A percentile compares a stretch with the other conserved stretches of the same genome.
Conservation (phyloP, 2,329 filamentous ascomycete genomes). For the Boeremia exigua region DNA sequence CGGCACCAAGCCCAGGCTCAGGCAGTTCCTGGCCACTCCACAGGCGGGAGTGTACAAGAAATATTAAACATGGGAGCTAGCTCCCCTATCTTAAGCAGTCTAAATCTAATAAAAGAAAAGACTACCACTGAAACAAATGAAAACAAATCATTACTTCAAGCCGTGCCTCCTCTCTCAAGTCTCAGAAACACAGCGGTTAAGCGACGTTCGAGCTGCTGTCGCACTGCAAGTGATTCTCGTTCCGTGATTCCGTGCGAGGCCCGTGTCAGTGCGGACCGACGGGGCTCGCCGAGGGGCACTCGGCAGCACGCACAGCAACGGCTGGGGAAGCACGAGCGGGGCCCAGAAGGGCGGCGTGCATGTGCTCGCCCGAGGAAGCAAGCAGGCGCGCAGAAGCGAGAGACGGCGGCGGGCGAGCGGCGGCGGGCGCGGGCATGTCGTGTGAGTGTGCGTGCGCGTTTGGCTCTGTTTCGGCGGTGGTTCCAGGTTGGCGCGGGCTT, state of each 20-base stretch:
- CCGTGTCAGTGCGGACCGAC: no score
- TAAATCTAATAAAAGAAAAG: constrained; percentile 18
- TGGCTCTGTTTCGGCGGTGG: constrained; percentile 14
- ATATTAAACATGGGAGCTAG: constrained; percentile 9
- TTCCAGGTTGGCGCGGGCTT: not conserved
- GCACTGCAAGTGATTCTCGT: not conserved
- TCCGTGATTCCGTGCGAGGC: not conserved
- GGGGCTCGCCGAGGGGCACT: no score
- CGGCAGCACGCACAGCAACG: not conserved
- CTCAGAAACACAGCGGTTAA: no score
- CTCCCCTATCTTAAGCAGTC: constrained; percentile 14
- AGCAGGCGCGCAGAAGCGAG: not conserved
- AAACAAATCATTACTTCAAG: not conserved
- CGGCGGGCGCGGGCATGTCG: not conserved
- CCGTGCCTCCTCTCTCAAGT: no score
- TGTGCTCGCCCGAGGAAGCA: not conserved
- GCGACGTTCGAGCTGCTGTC: no score
- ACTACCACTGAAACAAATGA: constrained; percentile 7
- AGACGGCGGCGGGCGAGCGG: not conserved
- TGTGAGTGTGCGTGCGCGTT: constrained; percentile 8
- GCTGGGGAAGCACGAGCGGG: constrained; percentile 13
- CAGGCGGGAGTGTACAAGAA: constrained; percentile 7
- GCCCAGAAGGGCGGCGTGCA: constrained; percentile 2
- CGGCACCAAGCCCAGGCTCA: constrained; percentile 12
- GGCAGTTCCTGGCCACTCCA: constrained; percentile 9